Percentiles rank a stretch among this genome's conserved stretches.
These are phyloP conservation scores for Vigna angularis DNA, from an alignment of 306 rosid genomes.

Conservation along the genomic window DNA sequence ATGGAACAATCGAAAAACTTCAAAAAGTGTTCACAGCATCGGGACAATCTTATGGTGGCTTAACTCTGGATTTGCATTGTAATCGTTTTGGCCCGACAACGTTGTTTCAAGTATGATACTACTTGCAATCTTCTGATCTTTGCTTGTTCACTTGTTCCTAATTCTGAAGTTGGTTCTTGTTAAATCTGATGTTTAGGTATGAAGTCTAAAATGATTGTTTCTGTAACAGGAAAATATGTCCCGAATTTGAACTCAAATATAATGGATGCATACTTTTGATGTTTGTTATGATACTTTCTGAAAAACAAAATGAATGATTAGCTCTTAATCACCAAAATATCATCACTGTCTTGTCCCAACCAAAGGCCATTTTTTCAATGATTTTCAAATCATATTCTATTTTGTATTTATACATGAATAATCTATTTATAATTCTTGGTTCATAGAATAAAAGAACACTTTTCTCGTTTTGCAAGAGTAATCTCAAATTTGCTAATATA, in stretches of 20 bases:
- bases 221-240: slow-evolving; percentile 10
- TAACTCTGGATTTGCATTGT: slow-evolving; percentile 89
- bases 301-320: slow-evolving; percentile 33
- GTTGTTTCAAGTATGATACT: slow-evolving; percentile 72
- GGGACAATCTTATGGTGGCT: slow-evolving; percentile 72
- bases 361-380: slow-evolving; percentile 16
- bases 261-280: slow-evolving; percentile 26
- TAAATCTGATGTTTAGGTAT: slow-evolving; percentile 28
- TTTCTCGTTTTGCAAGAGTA: slow-evolving; percentile 4
- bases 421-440: slow-evolving; percentile 7
- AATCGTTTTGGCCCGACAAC: slow-evolving; percentile 87
- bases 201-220: slow-evolving; percentile 28
- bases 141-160: slow-evolving; percentile 23
- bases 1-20: slow-evolving; percentile 84
- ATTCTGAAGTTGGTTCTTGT: slow-evolving; percentile 20
- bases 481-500: slow-evolving; percentile 22
- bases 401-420: slow-evolving; percentile 4
- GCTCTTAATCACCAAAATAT: slow-evolving; percentile 30
- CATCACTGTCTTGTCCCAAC: slow-evolving; percentile 12
- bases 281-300: slow-evolving; percentile 5
- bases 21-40: slow-evolving; percentile 76
- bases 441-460: slow-evolving; percentile 25
- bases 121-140: slow-evolving; percentile 38
- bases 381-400: not conserved
- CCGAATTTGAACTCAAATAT: slow-evolving; percentile 27